Base-by-base conservation (phyloP, 2,329 filamentous ascomycete genomes). In the Cordyceps pruinosa region DNA sequence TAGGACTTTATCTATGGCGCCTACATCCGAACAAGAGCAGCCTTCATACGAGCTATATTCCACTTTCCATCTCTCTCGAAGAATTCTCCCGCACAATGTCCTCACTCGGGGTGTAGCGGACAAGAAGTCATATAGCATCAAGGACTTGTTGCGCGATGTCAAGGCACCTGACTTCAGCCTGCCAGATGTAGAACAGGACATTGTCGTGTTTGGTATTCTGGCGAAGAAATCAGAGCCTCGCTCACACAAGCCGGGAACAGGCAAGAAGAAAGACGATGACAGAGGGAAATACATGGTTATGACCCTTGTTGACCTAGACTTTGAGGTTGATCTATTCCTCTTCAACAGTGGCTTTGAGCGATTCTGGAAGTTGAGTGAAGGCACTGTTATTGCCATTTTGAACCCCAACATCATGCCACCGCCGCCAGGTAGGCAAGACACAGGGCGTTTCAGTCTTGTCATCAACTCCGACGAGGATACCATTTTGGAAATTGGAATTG, bases 321-420 rank as follows among this genome's bases (percentile, higher is more conserved):
- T 86, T 84, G 90, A 96, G 64, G 72, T 99, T 13, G 92, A 97
- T 62, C 80, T 97, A 42, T 97, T 91, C 65, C 82, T 99, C 15
- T 99, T 99, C 72, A 89, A 89, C 65, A 85, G 87, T 0, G 95
- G 90, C 7, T 97, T 97, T 65, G 87, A 89, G 17, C 85, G 89
- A 56, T 99, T 94, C 75, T 97, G 93, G 87, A 96, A 96, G 68
- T 77, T 97, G n/a, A 86, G 86, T 0, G 83, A 90, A 2, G 94
- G 94, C n/a, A 97, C 92, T 0, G 81, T 97, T 1, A 78, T 99
- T 57, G 94, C 93, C 5, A 89, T 99, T 26, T 78, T 99, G 30
- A 99, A 99, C 67, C 94, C 94, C 1, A 85, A 79, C 19, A 87
- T 97, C 64, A 89, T 99, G 85, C 90, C 93, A 3, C 93, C 93